Conservation (phyloP, 1,284 basidiomycete species). For the Ganoderma meredithae region DNA sequence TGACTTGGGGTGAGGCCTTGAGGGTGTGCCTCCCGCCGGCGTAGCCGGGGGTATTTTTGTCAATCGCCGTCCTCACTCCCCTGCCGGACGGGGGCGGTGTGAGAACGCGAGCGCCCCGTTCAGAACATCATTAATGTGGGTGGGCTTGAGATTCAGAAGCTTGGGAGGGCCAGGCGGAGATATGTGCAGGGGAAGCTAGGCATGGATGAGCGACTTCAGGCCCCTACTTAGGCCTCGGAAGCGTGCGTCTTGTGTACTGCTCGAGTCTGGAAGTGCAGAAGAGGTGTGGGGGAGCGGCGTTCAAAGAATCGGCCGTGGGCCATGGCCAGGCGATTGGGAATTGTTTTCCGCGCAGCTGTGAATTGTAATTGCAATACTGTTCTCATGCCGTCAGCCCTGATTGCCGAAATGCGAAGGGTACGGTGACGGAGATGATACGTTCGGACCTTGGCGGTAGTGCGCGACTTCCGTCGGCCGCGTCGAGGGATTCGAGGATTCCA, state of each 20-base stretch:
- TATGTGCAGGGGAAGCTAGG: background rate
- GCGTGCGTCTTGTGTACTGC: background rate
- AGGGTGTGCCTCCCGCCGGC: constrained; percentile 1
- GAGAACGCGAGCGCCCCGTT: constrained; percentile 1
- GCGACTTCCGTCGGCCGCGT: background rate
- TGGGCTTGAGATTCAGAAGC: background rate
- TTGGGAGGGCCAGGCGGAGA: background rate
- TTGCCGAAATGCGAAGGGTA: background rate
- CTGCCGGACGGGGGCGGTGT: background rate
- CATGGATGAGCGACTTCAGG: background rate
- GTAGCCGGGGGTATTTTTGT: background rate
- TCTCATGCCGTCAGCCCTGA: background rate
- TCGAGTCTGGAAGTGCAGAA: background rate
- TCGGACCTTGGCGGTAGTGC: background rate
- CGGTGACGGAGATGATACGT: background rate
- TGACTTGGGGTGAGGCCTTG: too few relatives aligned
- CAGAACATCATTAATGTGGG: background rate
- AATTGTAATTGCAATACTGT: background rate
- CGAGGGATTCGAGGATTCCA: background rate
- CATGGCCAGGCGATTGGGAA: too few relatives aligned
- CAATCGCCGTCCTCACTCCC: constrained; percentile 10
- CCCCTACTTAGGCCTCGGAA: background rate
- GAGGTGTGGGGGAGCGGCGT: constrained; percentile 4
- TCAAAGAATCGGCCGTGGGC: constrained; percentile 9
- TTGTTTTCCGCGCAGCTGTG: background rate